A percentile compares a stretch with the other conserved stretches of the same genome.
These are phyloP conservation scores for Ceratorhiza oryzae-sativae DNA, from an alignment of 1,284 basidiomycete species.

Conservation along the genomic window DNA sequence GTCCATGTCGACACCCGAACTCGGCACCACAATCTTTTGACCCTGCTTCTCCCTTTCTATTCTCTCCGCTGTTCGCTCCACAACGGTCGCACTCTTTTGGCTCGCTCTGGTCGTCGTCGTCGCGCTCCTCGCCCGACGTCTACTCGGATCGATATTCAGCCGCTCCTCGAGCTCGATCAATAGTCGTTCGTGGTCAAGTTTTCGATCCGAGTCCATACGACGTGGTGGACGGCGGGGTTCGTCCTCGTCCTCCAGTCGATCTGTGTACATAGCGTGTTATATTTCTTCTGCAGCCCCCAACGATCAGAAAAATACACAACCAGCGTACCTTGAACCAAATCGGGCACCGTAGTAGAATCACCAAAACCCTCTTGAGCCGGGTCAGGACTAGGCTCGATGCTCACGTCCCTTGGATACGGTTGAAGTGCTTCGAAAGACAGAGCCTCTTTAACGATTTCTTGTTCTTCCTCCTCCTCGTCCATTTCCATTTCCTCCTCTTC, in stretches of 20 bases:
- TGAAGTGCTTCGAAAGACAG: slow-evolving; percentile 18
- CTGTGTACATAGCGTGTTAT: background rate
- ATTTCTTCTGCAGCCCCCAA: background rate
- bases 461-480: slow-evolving; percentile 25
- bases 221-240: background rate
- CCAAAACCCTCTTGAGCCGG: background rate
- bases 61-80: no score
- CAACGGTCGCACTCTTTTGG: background rate
- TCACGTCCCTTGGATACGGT: slow-evolving; percentile 31
- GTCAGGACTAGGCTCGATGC: slow-evolving; percentile 33
- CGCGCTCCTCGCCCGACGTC: slow-evolving; percentile 7
- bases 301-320: background rate
- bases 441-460: slow-evolving; percentile 4
- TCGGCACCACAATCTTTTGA: slow-evolving; percentile 6
- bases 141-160: slow-evolving; percentile 19
- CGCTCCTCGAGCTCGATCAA: slow-evolving; percentile 27
- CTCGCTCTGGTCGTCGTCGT: background rate
- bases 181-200: slow-evolving; percentile 32
- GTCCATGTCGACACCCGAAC: slow-evolving; percentile 16
- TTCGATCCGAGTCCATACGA: slow-evolving; percentile 16
- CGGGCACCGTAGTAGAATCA: slow-evolving; percentile 4
- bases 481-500: slow-evolving; percentile 23
- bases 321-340: slow-evolving; percentile 3
- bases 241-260: background rate
- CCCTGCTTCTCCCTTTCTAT: background rate